A percentile compares a stretch with the other conserved stretches of the same genome.
phyloP scores from a whole-genome alignment of 1,284 basidiomycete genomes.

The Fistulinella cinereoalba region DNA sequence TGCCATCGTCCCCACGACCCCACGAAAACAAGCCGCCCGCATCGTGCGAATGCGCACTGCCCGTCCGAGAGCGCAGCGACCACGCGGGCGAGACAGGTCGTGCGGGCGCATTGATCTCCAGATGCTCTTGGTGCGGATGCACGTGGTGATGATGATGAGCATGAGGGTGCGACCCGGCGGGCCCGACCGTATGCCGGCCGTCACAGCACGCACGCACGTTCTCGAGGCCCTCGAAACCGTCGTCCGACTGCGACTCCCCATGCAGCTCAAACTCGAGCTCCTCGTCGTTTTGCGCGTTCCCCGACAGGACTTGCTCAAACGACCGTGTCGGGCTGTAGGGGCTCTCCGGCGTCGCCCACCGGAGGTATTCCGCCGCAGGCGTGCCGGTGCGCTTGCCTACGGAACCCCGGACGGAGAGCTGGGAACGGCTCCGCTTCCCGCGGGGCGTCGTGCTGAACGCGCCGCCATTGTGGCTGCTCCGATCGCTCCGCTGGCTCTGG shows the following conservation, averaged over 20 bases:
- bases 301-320: conserved; percentile 57
- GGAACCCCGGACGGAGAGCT: conserved; percentile 67
- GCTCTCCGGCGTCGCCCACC: conserved; percentile 65
- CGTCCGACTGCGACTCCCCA: conserved; percentile 71
- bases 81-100: conserved; percentile 74
- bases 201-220: conserved; percentile 95
- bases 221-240: conserved; percentile 89
- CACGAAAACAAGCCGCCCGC: conserved; percentile 63
- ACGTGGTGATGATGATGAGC: conserved; percentile 59
- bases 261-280: conserved; percentile 83
- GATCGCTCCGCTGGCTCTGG: conserved; percentile 63
- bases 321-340: conserved; percentile 67
- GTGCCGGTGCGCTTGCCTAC: conserved; percentile 84
- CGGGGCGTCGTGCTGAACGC: conserved; percentile 73
- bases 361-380: conserved; percentile 84
- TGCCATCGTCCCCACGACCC: conserved; percentile 53
- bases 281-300: conserved; percentile 46
- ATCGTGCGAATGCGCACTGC: conserved; percentile 64
- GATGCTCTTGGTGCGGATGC: conserved; percentile 50
- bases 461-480: conserved; percentile 55
- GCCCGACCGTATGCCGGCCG: conserved; percentile 82
- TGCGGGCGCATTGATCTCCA: conserved; percentile 46
- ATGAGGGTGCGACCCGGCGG: conserved; percentile 53
- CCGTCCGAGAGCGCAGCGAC: conserved; percentile 75
- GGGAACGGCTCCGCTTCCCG: conserved; percentile 71